Evolutionary conservation across 208 protist species (phyloP).

Genomic region (Acanthamoeba lugdunensis): DNA sequence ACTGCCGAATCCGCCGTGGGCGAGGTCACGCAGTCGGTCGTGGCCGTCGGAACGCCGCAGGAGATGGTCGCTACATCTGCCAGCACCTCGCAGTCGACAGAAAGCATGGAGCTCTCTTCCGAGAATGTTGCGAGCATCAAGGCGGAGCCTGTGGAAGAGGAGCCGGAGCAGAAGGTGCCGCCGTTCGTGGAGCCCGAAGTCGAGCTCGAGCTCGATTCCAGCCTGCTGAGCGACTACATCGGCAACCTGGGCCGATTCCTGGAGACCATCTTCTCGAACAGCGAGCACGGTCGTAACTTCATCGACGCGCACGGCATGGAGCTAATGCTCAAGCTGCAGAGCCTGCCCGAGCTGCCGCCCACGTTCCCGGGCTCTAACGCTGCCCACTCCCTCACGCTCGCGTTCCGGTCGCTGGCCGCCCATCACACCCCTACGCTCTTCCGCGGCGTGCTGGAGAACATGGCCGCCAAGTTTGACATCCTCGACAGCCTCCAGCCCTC

Average conservation of each 20-base stretch:
- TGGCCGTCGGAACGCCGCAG: background rate
- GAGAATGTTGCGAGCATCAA: background rate
- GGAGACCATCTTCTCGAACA: conserved; percentile 57
- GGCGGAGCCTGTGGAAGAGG: conserved; percentile 14
- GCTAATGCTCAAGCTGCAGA: conserved; percentile 30
- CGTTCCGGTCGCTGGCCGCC: conserved; percentile 18
- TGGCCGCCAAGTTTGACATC: conserved; percentile 19
- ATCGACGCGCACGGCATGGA: conserved; percentile 61
- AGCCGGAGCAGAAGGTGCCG: background rate
- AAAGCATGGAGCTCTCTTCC: background rate
- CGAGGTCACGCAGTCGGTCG: no score
- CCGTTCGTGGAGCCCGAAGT: conserved; percentile 56
- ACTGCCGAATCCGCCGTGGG: no score
- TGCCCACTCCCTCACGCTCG: conserved; percentile 32
- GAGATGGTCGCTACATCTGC: background rate
- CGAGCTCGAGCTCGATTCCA: background rate
- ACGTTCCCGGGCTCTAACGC: background rate
- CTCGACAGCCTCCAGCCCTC: conserved; percentile 49
- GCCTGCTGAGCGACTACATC: conserved; percentile 37
- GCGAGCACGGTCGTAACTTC: conserved; percentile 66
- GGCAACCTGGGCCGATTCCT: conserved; percentile 66
- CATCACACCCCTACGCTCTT: conserved; percentile 27
- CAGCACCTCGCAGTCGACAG: background rate
- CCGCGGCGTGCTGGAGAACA: conserved; percentile 41
- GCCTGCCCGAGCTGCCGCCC: conserved; percentile 27